Evolutionary conservation across 495 filamentous ascomycete species (phyloP).

Genomic region (Tuber umbilicatum): DNA sequence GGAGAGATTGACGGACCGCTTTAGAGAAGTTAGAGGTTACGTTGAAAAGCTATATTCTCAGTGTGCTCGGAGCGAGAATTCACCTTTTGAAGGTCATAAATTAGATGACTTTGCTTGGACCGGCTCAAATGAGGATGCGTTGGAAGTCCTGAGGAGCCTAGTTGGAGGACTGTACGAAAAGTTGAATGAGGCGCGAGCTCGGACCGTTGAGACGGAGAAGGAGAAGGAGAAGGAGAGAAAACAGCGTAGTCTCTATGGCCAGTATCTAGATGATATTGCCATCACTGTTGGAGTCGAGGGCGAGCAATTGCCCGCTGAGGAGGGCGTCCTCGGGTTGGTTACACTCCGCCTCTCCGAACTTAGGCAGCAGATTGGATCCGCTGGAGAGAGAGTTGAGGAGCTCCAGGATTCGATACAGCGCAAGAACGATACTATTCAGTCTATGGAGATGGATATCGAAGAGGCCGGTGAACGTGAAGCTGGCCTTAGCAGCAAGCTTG

Average conservation of each 20-base stretch:
- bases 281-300: constrained; percentile 11
- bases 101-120: constrained; percentile 35
- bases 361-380: constrained; percentile 21
- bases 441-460: constrained; percentile 23
- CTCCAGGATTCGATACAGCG: constrained; percentile 20
- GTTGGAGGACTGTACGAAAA: constrained; percentile 26
- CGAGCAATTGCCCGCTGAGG: constrained; percentile 8
- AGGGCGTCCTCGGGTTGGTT: constrained; percentile 16
- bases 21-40: constrained; percentile 27
- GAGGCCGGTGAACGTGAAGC: constrained; percentile 15
- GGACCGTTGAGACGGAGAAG: constrained; percentile 8
- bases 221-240: constrained; percentile 18
- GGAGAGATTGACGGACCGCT: constrained; percentile 36
- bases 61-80: constrained; percentile 9
- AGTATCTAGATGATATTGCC: constrained; percentile 33
- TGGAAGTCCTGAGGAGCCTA: constrained; percentile 23
- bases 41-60: constrained; percentile 31
- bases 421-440: constrained; percentile 24
- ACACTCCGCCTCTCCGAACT: constrained; percentile 25
- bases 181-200: constrained; percentile 13
- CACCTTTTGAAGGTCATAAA: constrained; percentile 25
- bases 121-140: constrained; percentile 36
- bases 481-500: constrained; percentile 15
- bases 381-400: constrained; percentile 26
- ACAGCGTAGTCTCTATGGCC: constrained; percentile 19